Base-by-base conservation (phyloP, 345 rosid genomes). In the Gossypium anomalum region DNA sequence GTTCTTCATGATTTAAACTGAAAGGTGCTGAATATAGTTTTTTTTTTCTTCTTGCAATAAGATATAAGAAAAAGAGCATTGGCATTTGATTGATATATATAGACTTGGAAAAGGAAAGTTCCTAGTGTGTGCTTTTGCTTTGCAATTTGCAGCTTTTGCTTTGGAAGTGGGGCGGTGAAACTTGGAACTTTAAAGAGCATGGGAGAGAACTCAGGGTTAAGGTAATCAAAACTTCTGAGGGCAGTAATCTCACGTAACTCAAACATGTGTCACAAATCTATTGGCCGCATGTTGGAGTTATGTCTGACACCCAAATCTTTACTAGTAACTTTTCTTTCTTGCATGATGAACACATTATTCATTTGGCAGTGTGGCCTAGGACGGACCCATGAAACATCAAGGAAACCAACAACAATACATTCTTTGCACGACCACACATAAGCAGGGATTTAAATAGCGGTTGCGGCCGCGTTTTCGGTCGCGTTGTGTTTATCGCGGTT, bases 1-100 rank as follows among this genome's bases (percentile, higher is more conserved):
- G 80, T 79, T 92, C 89, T 89, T 93, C 97, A 45, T 45, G 41
- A 34, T 34, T 9, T 19, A 8, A 22, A 45, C 15, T 43, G 16
- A 23, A 44, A 5, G 7, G 13, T 66, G 16, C 4, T 22, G 29
- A 67, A 67, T 9, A 19, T 20, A 3, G n/a, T 29, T 0, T 27
- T 4, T 34, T 29, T 29, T 29, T 4, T 34, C 38, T 34, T 34
- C 38, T 34, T 34, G 49, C 69, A 41, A 41, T 41, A 38, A 38
- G 68, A 38, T 64, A 22, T 3, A 64, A 41, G 68, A 38, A 17
- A 17, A 29, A 29, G 7, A 4, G 34, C 47, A 20, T 16, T 38
- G 3, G 22, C 22, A 17, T 17, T 62, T 41, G 48, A 17, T 63
- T 20, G 48, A 10, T 41, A 41, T 64, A 41, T 41, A 19, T 41